Conservation (phyloP, 192 early-diverging fungal species). For the Martensiomyces pterosporus region DNA sequence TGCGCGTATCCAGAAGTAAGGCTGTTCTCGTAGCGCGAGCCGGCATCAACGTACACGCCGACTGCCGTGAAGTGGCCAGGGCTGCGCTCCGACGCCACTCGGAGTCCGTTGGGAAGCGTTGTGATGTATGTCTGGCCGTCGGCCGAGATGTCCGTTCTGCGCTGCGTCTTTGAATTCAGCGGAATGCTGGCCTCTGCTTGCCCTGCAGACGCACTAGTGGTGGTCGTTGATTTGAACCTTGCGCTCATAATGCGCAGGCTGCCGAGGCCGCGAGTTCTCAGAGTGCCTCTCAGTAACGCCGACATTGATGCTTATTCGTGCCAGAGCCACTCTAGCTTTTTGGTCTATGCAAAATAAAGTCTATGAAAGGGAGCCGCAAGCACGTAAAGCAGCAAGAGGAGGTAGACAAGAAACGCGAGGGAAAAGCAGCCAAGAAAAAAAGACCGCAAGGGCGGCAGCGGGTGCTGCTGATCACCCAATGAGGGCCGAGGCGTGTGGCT, state of each 20-base stretch:
- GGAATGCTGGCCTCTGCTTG: constrained; percentile 1
- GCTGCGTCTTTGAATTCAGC: constrained; percentile 4
- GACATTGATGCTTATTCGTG: too few species aligned
- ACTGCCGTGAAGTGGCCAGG: constrained; percentile 88
- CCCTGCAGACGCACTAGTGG: not conserved
- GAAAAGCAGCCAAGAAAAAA: not conserved
- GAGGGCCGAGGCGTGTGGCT: too few species aligned
- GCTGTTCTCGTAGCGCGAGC: constrained; percentile 78
- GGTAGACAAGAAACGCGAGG: not conserved
- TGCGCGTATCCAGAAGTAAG: constrained; percentile 71
- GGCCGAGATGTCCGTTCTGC: constrained; percentile 13
- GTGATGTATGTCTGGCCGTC: constrained; percentile 58
- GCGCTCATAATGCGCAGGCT: not conserved
- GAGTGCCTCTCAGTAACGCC: not conserved
- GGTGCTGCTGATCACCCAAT: not conserved
- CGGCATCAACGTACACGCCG: constrained; percentile 89
- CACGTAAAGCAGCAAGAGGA: too few species aligned
- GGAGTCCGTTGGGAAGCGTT: constrained; percentile 84
- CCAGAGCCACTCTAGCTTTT: too few species aligned
- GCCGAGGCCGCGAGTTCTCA: not conserved
- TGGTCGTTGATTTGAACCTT: constrained; percentile 23
- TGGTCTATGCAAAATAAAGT: too few species aligned
- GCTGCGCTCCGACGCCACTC: constrained; percentile 74
- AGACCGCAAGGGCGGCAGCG: not conserved
- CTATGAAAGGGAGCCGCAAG: too few species aligned